Percentiles rank a stretch among this genome's conserved stretches.
Evolutionary conservation across 441 rosid genomes (phyloP).

Genomic region (Pelargonium myrrhifolium): DNA sequence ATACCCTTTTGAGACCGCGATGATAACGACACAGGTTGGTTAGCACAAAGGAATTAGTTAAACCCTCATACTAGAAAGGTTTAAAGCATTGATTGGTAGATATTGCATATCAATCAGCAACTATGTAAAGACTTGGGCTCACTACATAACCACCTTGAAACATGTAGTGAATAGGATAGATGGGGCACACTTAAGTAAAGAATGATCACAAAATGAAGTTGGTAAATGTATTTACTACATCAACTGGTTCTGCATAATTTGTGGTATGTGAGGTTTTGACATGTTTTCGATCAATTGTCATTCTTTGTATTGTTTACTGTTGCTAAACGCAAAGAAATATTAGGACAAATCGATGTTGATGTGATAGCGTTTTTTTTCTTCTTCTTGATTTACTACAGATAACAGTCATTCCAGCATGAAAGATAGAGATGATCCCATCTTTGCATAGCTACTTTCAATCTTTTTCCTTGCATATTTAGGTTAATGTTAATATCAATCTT

Average conservation of each 20-base stretch:
- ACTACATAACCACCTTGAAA: neutral
- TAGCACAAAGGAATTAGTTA: neutral
- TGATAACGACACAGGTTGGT: neutral
- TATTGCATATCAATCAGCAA: neutral
- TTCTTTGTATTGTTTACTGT: neutral
- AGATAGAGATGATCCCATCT: neutral
- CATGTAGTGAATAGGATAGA: neutral
- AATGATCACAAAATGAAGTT: neutral
- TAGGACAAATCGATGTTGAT: neutral
- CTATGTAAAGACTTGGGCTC: neutral
- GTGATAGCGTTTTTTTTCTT: neutral
- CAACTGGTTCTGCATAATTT: neutral
- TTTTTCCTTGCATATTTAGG: conserved; percentile 1
- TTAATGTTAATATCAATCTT: neutral
- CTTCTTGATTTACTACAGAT: neutral
- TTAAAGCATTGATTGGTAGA: conserved; percentile 4
- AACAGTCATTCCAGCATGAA: neutral
- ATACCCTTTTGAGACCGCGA: neutral
- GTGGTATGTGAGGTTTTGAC: neutral
- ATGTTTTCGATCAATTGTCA: neutral
- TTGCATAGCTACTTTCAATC: neutral
- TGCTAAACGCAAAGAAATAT: neutral
- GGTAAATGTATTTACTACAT: neutral
- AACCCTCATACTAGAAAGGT: neutral
- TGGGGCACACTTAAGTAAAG: neutral